phyloP scores from a whole-genome alignment of 169 alveolate species.

The Cryptosporidium bovis region DNA sequence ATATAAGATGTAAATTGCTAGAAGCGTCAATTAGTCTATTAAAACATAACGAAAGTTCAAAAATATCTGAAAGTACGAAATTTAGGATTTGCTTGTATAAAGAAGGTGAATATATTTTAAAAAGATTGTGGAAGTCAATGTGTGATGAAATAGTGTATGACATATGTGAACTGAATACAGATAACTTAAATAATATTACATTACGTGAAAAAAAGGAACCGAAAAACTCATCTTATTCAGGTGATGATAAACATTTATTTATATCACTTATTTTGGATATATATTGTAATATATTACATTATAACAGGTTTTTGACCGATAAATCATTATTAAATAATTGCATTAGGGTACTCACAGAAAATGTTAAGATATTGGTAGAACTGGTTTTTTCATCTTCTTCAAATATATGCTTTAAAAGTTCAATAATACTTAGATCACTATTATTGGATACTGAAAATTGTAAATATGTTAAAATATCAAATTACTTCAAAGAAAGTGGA shows the following conservation, averaged over 20 bases:
- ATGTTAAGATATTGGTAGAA: constrained; percentile 7
- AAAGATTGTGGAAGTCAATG: constrained; percentile 35
- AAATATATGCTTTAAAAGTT: constrained; percentile 17
- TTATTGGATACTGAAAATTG: constrained; percentile 36
- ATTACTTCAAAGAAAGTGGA: background rate
- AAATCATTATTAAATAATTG: background rate
- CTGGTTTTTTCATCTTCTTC: constrained; percentile 10
- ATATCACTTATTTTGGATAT: constrained; percentile 23
- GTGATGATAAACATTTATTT: background rate
- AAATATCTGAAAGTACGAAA: constrained; percentile 24
- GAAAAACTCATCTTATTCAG: background rate
- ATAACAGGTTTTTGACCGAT: constrained; percentile 30
- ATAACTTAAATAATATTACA: background rate
- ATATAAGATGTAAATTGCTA: constrained; percentile 32
- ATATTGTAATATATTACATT: constrained; percentile 35
- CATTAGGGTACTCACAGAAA: constrained; percentile 5
- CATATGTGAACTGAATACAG: background rate
- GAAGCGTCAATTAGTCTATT: constrained; percentile 17
- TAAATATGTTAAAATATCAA: background rate
- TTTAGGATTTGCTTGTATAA: constrained; percentile 20
- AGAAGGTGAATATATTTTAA: background rate
- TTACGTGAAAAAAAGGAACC: background rate
- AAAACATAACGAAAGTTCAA: constrained; percentile 4
- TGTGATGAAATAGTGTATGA: background rate
- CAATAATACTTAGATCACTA: constrained; percentile 36